These are phyloP conservation scores for Sanghuangporus baumii DNA, from an alignment of 1,284 basidiomycete genomes.

Conservation along the genomic window DNA sequence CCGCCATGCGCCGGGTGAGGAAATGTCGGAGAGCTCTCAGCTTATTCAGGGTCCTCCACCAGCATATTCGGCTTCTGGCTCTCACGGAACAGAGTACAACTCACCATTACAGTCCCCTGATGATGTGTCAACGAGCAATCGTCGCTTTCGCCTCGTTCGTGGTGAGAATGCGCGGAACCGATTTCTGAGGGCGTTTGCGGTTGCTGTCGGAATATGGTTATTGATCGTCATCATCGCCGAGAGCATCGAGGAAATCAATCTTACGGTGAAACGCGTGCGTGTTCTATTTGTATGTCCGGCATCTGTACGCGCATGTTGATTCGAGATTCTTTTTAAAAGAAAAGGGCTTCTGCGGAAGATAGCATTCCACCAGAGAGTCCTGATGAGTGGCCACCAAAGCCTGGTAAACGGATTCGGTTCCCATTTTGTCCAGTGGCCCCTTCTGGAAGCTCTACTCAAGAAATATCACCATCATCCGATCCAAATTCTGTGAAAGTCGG, in stretches of 20 bases:
- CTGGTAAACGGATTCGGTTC: no score
- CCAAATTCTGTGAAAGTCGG: not conserved
- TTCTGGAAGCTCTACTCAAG: not conserved
- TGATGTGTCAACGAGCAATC: not conserved
- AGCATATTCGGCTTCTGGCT: constrained; percentile 4
- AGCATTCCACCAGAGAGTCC: no score
- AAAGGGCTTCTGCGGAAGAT: not conserved
- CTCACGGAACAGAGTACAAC: not conserved
- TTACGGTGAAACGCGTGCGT: not conserved
- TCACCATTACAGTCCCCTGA: constrained; percentile 5
- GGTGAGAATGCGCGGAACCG: constrained; percentile 9
- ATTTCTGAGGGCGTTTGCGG: constrained; percentile 3
- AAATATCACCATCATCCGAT: not conserved
- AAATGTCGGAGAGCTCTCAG: not conserved
- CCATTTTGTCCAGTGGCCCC: not conserved
- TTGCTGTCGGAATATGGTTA: constrained; percentile 6
- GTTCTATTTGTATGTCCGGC: not conserved
- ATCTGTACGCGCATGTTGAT: no score
- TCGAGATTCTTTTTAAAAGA: not conserved
- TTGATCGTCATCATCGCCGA: not conserved
- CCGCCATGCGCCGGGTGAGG: not conserved
- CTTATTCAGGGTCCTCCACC: constrained; percentile 4
- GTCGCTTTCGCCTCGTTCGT: not conserved
- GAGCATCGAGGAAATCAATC: not conserved
- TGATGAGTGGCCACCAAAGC: no score